These are phyloP conservation scores for Chlamydomonas incerta DNA, from an alignment of 139 green algal genomes.

Conservation along the genomic window DNA sequence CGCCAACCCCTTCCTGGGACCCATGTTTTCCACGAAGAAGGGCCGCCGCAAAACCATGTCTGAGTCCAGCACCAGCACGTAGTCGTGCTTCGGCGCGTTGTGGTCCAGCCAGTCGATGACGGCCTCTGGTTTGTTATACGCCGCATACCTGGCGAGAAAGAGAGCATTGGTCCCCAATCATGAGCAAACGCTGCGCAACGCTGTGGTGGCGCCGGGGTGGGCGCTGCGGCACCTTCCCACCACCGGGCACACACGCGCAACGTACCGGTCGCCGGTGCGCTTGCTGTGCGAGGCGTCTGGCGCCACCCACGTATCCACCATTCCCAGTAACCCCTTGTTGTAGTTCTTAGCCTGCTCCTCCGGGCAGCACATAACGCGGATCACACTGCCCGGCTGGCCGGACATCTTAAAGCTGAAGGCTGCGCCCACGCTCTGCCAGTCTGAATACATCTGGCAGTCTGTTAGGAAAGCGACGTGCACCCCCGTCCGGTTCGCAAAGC, in stretches of 20 bases:
- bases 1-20: slow-evolving; percentile 46
- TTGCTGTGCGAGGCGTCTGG: slow-evolving; percentile 71
- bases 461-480: slow-evolving; percentile 75
- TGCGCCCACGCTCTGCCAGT: slow-evolving; percentile 78
- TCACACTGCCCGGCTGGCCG: slow-evolving; percentile 78
- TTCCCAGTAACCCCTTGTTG: slow-evolving; percentile 41
- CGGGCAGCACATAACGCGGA: slow-evolving; percentile 83
- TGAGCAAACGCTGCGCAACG: no score
- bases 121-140: slow-evolving; percentile 87
- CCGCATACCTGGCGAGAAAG: slow-evolving; percentile 31
- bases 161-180: background rate
- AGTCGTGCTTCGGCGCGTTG: slow-evolving; percentile 64
- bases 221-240: no score
- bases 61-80: slow-evolving; percentile 67
- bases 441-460: slow-evolving; percentile 78
- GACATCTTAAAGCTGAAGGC: slow-evolving; percentile 67
- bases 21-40: slow-evolving; percentile 61
- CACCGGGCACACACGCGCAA: background rate
- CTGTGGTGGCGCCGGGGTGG: no score
- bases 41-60: slow-evolving; percentile 72
- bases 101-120: slow-evolving; percentile 84
- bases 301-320: slow-evolving; percentile 77
- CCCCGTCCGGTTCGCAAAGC: background rate
- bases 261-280: slow-evolving; percentile 51
- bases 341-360: slow-evolving; percentile 65